Evolutionary conservation across 768 basidiomycete genomes (phyloP).

Genomic region (Tulasnella sp.): DNA sequence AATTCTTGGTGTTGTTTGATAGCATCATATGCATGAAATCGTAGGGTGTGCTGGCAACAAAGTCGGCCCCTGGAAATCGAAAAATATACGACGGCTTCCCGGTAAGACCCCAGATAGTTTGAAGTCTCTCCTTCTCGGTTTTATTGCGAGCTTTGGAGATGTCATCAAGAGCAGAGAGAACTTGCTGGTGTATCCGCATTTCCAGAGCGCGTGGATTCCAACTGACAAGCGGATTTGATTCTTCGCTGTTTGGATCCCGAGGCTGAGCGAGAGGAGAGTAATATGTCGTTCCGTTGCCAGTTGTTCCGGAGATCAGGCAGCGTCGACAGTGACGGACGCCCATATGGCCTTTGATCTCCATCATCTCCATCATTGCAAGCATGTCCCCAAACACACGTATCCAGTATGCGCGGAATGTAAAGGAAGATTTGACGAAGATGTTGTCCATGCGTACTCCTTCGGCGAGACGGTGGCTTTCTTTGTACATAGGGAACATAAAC

Average conservation of each 20-base stretch:
- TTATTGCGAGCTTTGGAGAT: conserved; percentile 1
- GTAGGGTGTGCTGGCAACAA: conserved; percentile 31
- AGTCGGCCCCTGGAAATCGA: conserved; percentile 26
- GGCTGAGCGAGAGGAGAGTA: conserved; percentile 19
- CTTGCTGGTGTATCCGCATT: neutral
- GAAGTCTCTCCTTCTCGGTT: conserved; percentile 14
- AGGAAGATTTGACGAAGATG: conserved; percentile 18
- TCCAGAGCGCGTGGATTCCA: neutral
- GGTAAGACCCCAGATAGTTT: conserved; percentile 11
- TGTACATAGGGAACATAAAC: conserved; percentile 28
- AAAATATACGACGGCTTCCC: neutral
- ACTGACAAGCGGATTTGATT: neutral
- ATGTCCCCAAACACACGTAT: conserved; percentile 27
- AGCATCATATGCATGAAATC: conserved; percentile 43
- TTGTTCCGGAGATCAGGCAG: conserved; percentile 27
- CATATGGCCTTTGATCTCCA: conserved; percentile 36
- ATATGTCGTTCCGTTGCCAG: conserved; percentile 5
- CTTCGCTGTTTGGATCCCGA: conserved; percentile 3
- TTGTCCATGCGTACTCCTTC: conserved; percentile 26
- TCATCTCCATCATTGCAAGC: conserved; percentile 24
- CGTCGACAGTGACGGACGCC: conserved; percentile 27
- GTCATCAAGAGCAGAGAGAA: neutral
- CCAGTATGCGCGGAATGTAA: conserved; percentile 25
- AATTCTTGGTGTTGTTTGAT: conserved; percentile 32
- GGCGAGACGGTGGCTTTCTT: conserved; percentile 28